Conservation (phyloP, 208 protist genomes). For the Trypanosoma theileri region DNA sequence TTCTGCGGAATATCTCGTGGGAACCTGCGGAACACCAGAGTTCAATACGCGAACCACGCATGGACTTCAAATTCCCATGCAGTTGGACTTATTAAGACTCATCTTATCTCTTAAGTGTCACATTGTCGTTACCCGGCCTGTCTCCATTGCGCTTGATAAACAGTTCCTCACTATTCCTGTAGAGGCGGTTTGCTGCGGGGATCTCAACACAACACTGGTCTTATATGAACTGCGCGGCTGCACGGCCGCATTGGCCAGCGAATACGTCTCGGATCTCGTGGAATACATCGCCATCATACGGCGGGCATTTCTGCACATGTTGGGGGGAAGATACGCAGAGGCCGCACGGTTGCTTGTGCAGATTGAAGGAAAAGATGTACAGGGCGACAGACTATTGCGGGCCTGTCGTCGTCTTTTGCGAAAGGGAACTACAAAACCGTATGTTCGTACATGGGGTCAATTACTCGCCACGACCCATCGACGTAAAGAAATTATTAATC, state of each 20-base stretch:
- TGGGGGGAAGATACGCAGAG: slow-evolving; percentile 41
- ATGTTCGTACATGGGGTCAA: slow-evolving; percentile 37
- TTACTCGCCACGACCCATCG: slow-evolving; percentile 13
- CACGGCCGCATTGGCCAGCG: slow-evolving; percentile 19
- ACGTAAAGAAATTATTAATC: slow-evolving; percentile 14
- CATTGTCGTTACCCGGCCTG: slow-evolving; percentile 46
- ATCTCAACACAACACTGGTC: slow-evolving; percentile 10
- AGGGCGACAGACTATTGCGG: slow-evolving; percentile 36
- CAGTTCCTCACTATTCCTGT: slow-evolving; percentile 54
- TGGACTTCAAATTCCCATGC: slow-evolving; percentile 23
- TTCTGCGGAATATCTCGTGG: slow-evolving; percentile 60
- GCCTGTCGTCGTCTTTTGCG: slow-evolving; percentile 35
- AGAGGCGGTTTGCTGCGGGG: slow-evolving; percentile 37
- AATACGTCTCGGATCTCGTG: slow-evolving; percentile 22
- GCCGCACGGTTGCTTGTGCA: slow-evolving; percentile 34
- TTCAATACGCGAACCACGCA: slow-evolving; percentile 48
- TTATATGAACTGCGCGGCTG: slow-evolving; percentile 60
- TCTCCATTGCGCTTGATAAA: slow-evolving; percentile 47
- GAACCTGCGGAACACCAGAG: slow-evolving; percentile 53
- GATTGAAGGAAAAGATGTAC: slow-evolving; percentile 34
- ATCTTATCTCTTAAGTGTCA: slow-evolving; percentile 41
- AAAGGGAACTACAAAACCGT: slow-evolving; percentile 38
- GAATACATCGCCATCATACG: slow-evolving; percentile 32
- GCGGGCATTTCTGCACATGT: slow-evolving; percentile 48
- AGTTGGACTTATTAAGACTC: slow-evolving; percentile 42